Evolutionary conservation across 1,284 basidiomycete genomes (phyloP), one percentile per base, ranked within the genome.

Genomic region (Cryptococcus jaspeensis): DNA sequence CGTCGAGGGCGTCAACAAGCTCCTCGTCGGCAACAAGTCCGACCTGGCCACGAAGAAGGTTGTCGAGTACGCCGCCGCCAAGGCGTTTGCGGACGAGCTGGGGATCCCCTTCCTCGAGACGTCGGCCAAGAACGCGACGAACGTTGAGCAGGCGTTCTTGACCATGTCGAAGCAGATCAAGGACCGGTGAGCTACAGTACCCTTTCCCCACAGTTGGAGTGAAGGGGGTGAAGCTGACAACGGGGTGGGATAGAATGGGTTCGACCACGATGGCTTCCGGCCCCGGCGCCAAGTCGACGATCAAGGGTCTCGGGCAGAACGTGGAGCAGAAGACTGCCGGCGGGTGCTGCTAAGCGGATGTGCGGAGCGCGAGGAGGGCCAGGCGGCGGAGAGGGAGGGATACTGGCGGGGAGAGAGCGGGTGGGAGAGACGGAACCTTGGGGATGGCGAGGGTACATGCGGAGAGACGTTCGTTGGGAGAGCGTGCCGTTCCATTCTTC

Each of bases 91-190:
- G 51, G 92, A 97, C 76, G 92, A 97, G 76, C 83, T 99, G 59
- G 84, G 84, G 67, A 93, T 99, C 64, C 89, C 91, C 35, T 99
- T 98, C 89, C 84, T 99, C 72, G 96, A 99, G 82, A 99, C 96
- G 16, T 98, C 93, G 15, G 96, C 96, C 52, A 99, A 99, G 89
- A 92, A 92, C 72, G 92, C 95, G 52, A 92, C 92, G 61, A 97
- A 98, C 72, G 96, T 99, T 62, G 96, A 99, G 79, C 93, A 99
- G 77, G 96, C 96, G 18, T 99, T 99, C 86, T 87, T 99, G 84
- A 95, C 92, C 58, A 92, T 99, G 87, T 95, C 95, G 18, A 96
- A 96, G 81, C 92, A 97, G 81, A 97, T 96, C 80, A 96, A 96
- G 81, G 93, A 96, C 80, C 87, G 79, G 79, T 80, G 48, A 62